Evolutionary conservation across 2,329 filamentous ascomycete genomes (phyloP).

Genomic region (Pyricularia pennisetigena): DNA sequence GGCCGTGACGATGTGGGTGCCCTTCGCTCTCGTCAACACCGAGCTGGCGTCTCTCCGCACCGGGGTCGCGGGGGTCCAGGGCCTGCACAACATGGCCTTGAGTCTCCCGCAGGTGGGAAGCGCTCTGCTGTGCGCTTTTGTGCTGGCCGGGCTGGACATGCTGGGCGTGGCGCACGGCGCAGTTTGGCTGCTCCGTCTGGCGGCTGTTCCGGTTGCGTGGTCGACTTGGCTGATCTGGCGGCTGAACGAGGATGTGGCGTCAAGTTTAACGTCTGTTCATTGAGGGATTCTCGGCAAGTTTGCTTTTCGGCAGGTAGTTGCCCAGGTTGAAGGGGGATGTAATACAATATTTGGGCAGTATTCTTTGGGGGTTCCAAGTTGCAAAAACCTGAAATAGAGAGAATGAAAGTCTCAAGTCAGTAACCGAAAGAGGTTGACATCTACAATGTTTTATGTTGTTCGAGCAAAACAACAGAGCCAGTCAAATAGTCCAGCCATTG

Average conservation of each 20-base stretch:
- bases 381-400: no score
- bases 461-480: no score
- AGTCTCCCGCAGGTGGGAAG: neutral
- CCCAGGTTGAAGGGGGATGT: no score
- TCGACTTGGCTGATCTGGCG: neutral
- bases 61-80: neutral
- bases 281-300: no score
- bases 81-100: neutral
- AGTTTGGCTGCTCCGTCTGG: neutral
- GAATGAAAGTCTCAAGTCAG: no score
- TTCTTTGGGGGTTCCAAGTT: no score
- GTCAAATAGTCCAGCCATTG: no score
- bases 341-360: no score
- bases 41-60: neutral
- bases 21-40: neutral
- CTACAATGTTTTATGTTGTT: no score
- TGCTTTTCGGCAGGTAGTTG: no score
- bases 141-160: neutral
- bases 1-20: constrained; percentile 1
- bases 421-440: no score
- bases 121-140: neutral
- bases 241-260: neutral
- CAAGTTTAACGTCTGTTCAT: neutral
- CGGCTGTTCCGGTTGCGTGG: neutral
- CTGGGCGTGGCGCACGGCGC: neutral